These are phyloP conservation scores for Tarenaya hassleriana DNA, from an alignment of 345 rosid genomes.

Conservation along the genomic window DNA sequence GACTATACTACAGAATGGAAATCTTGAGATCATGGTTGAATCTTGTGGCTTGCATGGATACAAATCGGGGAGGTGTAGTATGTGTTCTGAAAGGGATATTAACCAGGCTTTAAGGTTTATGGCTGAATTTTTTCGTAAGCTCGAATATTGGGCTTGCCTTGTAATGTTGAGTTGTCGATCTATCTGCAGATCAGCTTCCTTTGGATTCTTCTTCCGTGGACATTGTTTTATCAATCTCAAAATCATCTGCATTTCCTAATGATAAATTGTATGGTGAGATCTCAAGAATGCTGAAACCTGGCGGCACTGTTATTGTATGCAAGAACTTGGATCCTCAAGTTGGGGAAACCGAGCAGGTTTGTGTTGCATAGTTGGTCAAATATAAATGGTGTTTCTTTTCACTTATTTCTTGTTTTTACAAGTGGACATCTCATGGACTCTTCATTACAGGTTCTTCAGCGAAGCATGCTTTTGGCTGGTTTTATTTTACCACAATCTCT, in stretches of 20 bases:
- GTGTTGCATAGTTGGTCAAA: not conserved
- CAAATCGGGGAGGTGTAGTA: no score
- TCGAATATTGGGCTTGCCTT: not conserved
- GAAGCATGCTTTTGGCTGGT: slow-evolving; percentile 62
- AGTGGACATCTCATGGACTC: slow-evolving; percentile 1
- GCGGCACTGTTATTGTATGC: slow-evolving; percentile 49
- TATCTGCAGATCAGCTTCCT: slow-evolving; percentile 55
- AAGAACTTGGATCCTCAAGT: slow-evolving; percentile 26
- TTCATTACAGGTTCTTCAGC: slow-evolving; percentile 49
- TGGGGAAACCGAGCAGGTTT: slow-evolving; percentile 43
- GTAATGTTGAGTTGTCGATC: slow-evolving; percentile 11
- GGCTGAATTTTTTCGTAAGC: not conserved
- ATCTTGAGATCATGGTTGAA: no score
- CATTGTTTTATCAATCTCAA: slow-evolving; percentile 37
- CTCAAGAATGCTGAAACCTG: slow-evolving; percentile 64
- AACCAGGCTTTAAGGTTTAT: no score
- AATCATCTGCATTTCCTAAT: slow-evolving; percentile 49
- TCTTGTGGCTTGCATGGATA: not conserved
- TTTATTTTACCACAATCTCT: slow-evolving; percentile 49
- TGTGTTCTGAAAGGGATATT: no score
- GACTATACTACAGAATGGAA: no score
- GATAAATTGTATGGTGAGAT: slow-evolving; percentile 45
- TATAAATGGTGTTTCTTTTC: not conserved
- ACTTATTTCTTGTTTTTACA: slow-evolving; percentile 4
- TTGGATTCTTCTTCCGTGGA: slow-evolving; percentile 56